A percentile compares a stretch with the other conserved stretches of the same genome.
Conservation (phyloP, 2,329 filamentous ascomycete species). For the Emmonsiellopsis sp. region DNA sequence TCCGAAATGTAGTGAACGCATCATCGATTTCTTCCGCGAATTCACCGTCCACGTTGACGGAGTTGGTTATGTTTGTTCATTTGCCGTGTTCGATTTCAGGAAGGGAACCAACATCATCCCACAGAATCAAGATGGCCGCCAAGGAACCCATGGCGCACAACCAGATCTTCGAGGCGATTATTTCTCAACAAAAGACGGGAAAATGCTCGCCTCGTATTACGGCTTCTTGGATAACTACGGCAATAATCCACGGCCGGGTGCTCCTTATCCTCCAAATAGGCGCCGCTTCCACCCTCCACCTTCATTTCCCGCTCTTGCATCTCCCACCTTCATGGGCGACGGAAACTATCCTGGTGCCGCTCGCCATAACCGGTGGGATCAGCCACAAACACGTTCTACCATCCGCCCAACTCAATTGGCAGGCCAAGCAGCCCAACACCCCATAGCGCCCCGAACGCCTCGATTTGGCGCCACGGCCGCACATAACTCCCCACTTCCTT, state of each 20-base stretch:
- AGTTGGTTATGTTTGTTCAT: slow-evolving; percentile 90
- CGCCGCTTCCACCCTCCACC: slow-evolving; percentile 66
- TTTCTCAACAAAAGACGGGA: slow-evolving; percentile 88
- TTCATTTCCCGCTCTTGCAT: slow-evolving; percentile 59
- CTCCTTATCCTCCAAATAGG: slow-evolving; percentile 42
- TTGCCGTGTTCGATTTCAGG: slow-evolving; percentile 95
- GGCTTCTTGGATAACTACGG: slow-evolving; percentile 91
- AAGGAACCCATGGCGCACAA: slow-evolving; percentile 22
- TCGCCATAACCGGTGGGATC: slow-evolving; percentile 19
- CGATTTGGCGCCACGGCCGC: slow-evolving; percentile 13
- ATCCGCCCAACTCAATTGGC: slow-evolving; percentile 12
- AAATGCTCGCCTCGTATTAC: slow-evolving; percentile 96
- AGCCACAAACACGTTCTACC: slow-evolving; percentile 7
- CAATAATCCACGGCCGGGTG: slow-evolving; percentile 59
- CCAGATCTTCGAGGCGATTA: slow-evolving; percentile 80
- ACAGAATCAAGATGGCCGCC: slow-evolving; percentile 24
- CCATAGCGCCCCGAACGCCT: slow-evolving; percentile 17
- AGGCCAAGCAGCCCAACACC: slow-evolving; percentile 18
- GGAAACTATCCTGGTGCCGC: not conserved
- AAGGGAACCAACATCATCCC: slow-evolving; percentile 55
- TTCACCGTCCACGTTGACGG: slow-evolving; percentile 97
- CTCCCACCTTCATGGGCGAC: slow-evolving; percentile 21
- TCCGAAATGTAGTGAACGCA: slow-evolving; percentile 78
- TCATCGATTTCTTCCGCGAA: slow-evolving; percentile 96
- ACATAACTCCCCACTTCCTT: slow-evolving; percentile 29